Evolutionary conservation across 2,329 filamentous ascomycete species (phyloP).

Genomic region (Ascochyta lentis): DNA sequence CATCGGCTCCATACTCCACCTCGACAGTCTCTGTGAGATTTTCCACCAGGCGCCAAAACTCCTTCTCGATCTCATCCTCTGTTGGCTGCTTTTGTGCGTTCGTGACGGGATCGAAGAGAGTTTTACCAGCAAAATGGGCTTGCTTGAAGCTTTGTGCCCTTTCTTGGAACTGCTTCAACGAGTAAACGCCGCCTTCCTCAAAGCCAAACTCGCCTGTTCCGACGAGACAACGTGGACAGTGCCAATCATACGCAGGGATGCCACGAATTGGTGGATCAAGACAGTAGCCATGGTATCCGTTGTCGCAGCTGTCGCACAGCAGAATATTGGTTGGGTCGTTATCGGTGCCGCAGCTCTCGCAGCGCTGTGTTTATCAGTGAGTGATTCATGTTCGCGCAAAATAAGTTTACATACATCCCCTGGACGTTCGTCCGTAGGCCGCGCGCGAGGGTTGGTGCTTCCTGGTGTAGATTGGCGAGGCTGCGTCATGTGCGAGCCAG

Average conservation of each 20-base stretch:
- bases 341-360: constrained; percentile 83
- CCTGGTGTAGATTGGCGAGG: constrained; percentile 82
- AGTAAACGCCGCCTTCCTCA: constrained; percentile 95
- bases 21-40: constrained; percentile 95
- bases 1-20: constrained; percentile 97
- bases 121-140: constrained; percentile 87
- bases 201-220: constrained; percentile 97
- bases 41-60: constrained; percentile 95
- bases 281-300: constrained; percentile 85
- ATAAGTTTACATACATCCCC: constrained; percentile 59
- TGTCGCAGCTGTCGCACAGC: constrained; percentile 89
- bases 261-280: constrained; percentile 83
- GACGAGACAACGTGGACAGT: constrained; percentile 92
- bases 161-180: constrained; percentile 92
- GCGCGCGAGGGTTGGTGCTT: constrained; percentile 62
- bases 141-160: constrained; percentile 96
- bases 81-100: constrained; percentile 83
- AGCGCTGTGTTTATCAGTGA: constrained; percentile 64
- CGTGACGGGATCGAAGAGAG: constrained; percentile 83
- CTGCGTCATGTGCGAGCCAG: constrained; percentile 95
- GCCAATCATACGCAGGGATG: constrained; percentile 88
- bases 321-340: constrained; percentile 75
- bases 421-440: constrained; percentile 59
- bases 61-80: constrained; percentile 93
- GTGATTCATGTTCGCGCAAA: not conserved